These are phyloP conservation scores for Cryptosporidium bovis DNA, from an alignment of 169 alveolate genomes.

Conservation along the genomic window DNA sequence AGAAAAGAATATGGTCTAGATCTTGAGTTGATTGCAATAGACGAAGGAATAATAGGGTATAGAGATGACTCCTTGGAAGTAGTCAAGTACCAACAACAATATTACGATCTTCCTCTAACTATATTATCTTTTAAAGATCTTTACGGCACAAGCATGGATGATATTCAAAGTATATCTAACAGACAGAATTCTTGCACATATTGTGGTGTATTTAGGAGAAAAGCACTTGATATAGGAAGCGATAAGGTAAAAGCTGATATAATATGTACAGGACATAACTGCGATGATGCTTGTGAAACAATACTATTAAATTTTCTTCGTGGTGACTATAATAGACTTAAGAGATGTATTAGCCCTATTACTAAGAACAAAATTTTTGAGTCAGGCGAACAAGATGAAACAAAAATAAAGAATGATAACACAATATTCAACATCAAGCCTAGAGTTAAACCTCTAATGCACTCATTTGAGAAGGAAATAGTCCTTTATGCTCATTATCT, in stretches of 20 bases:
- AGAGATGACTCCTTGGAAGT: slow-evolving; percentile 96
- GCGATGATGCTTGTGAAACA: slow-evolving; percentile 98
- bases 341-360: slow-evolving; percentile 84
- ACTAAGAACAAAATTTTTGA: slow-evolving; percentile 78
- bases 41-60: slow-evolving; percentile 98
- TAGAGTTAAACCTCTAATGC: slow-evolving; percentile 95
- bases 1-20: slow-evolving; percentile 91
- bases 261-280: slow-evolving; percentile 98
- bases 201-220: slow-evolving; percentile 98
- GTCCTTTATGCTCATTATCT: slow-evolving; percentile 96
- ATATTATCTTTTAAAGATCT: slow-evolving; percentile 91
- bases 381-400: slow-evolving; percentile 70
- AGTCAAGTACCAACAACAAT: slow-evolving; percentile 86
- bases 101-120: slow-evolving; percentile 89
- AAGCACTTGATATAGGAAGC: slow-evolving; percentile 97
- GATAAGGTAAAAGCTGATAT: slow-evolving; percentile 89
- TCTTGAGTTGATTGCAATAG: slow-evolving; percentile 93
- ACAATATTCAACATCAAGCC: slow-evolving; percentile 80
- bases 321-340: slow-evolving; percentile 95
- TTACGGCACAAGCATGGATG: slow-evolving; percentile 96
- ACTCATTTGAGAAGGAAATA: slow-evolving; percentile 95
- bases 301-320: slow-evolving; percentile 94
- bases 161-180: slow-evolving; percentile 92
- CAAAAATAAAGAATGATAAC: background rate
- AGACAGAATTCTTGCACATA: slow-evolving; percentile 90